A percentile compares a stretch with the other conserved stretches of the same genome.
Conservation (phyloP, 306 rosid species). For the Acmispon strigosus region DNA sequence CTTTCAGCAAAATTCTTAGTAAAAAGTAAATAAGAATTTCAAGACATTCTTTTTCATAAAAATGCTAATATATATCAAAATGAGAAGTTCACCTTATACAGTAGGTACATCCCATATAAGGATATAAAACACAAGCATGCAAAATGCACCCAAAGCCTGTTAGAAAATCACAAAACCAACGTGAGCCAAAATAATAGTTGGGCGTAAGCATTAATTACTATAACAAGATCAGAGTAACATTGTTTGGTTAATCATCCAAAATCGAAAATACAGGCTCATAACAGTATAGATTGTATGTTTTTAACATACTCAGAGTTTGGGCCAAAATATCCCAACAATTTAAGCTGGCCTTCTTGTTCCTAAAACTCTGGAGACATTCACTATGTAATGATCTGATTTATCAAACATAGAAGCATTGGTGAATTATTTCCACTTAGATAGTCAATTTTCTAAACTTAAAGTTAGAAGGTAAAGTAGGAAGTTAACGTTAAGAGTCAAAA, state of each 20-base stretch:
- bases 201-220: neutral
- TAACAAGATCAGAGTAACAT: neutral
- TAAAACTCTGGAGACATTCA: neutral
- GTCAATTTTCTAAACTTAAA: too few relatives aligned
- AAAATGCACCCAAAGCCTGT: constrained; percentile 96
- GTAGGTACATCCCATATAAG: constrained; percentile 65
- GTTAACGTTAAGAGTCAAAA: neutral
- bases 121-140: constrained; percentile 75
- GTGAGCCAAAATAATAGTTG: neutral
- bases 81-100: constrained; percentile 58
- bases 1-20: neutral
- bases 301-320: neutral
- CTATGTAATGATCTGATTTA: neutral
- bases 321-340: neutral
- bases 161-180: constrained; percentile 19
- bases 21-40: neutral
- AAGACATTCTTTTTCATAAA: neutral
- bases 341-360: neutral
- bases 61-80: neutral
- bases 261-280: neutral
- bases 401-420: neutral
- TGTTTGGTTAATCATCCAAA: neutral
- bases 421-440: neutral
- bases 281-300: neutral
- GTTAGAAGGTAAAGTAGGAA: neutral